A percentile compares a stretch with the other conserved stretches of the same genome.
Evolutionary conservation across 208 protist species (phyloP).

Genomic region (Naegleria gruberi): DNA sequence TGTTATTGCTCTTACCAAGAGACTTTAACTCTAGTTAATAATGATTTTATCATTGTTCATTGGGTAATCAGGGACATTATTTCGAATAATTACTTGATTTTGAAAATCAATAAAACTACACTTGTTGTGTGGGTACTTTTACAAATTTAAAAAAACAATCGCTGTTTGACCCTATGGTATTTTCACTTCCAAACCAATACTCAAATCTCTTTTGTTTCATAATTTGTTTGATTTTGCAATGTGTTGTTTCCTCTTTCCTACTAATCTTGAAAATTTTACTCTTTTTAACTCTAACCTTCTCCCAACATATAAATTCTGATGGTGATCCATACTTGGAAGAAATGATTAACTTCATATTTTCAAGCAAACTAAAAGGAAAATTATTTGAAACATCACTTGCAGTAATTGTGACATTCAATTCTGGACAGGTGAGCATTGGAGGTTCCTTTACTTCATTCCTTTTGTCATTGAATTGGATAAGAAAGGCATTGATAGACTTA

Average conservation of each 20-base stretch:
- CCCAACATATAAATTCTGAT: neutral
- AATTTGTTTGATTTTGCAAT: neutral
- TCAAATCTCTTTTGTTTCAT: neutral
- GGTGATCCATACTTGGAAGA: neutral
- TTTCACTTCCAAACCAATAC: neutral
- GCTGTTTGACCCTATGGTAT: neutral
- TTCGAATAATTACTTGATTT: too few species aligned
- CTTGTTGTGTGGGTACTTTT: too few species aligned
- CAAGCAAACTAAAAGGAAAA: neutral
- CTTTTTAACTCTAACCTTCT: neutral
- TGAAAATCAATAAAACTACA: too few species aligned
- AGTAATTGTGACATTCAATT: neutral
- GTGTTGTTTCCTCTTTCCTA: neutral
- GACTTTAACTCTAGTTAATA: neutral
- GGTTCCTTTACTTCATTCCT: neutral
- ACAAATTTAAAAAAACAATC: neutral
- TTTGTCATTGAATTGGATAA: neutral
- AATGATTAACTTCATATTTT: neutral
- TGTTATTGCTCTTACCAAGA: neutral
- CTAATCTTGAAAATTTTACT: neutral
- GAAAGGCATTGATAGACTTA: neutral
- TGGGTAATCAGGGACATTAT: too few species aligned
- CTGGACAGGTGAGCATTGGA: neutral
- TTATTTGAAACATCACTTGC: too few species aligned
- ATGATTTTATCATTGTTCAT: too few species aligned